A percentile compares a stretch with the other conserved stretches of the same genome.
These are phyloP conservation scores for Tephrocybe sp. DNA, from an alignment of 768 basidiomycete genomes.

Conservation along the genomic window DNA sequence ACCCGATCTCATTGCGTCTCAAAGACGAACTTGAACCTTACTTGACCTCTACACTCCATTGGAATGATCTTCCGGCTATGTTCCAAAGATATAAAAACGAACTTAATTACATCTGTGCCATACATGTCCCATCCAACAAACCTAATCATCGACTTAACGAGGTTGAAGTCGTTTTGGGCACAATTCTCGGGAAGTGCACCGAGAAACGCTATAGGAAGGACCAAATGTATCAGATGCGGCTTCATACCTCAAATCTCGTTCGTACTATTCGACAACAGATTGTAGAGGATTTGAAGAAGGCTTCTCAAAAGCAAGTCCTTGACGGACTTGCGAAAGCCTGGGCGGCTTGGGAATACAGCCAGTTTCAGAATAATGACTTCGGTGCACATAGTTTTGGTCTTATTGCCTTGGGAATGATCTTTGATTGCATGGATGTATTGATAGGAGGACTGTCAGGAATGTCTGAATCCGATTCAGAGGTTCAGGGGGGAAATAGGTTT, in stretches of 20 bases:
- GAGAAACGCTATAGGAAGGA: constrained; percentile 59
- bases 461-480: too few relatives aligned
- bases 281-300: constrained; percentile 23
- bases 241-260: constrained; percentile 52
- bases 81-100: constrained; percentile 61
- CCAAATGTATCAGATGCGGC: constrained; percentile 59
- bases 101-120: constrained; percentile 65
- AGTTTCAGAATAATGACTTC: constrained; percentile 35
- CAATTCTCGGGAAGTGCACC: constrained; percentile 68
- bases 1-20: too few relatives aligned
- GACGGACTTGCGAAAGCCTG: constrained; percentile 52
- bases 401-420: constrained; percentile 55
- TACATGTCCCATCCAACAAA: constrained; percentile 60
- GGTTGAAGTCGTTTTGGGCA: constrained; percentile 72
- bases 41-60: constrained; percentile 21
- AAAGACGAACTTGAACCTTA: constrained; percentile 26
- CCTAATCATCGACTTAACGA: constrained; percentile 58
- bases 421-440: constrained; percentile 50
- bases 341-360: constrained; percentile 62
- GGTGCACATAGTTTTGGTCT: constrained; percentile 68
- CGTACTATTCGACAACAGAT: constrained; percentile 43
- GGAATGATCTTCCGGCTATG: constrained; percentile 33
- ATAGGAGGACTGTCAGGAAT: too few relatives aligned
- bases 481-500: too few relatives aligned
- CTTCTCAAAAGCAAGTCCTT: constrained; percentile 27